A percentile compares a stretch with the other conserved stretches of the same genome.
These are phyloP conservation scores for Aureobasidium sp. DNA, from an alignment of 2,329 filamentous ascomycete species.

Conservation along the genomic window DNA sequence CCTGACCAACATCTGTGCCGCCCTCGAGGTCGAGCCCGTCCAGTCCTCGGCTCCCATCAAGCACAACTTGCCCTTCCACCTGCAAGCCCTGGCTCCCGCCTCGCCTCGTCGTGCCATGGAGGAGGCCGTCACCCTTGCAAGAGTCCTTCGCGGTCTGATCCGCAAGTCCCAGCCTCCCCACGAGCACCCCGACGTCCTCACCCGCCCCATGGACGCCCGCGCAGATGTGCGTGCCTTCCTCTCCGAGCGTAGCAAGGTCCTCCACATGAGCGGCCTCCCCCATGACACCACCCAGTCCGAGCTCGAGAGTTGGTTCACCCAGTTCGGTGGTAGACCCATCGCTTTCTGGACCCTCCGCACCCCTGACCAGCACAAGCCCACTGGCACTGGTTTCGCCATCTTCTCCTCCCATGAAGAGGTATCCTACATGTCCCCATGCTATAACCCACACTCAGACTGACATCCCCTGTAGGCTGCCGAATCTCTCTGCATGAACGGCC, in stretches of 20 bases:
- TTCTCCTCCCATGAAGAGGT: slow-evolving; percentile 99
- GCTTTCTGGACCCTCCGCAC: slow-evolving; percentile 98
- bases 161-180: slow-evolving; percentile 90
- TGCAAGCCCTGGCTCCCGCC: slow-evolving; percentile 90
- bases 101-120: slow-evolving; percentile 96
- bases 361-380: slow-evolving; percentile 99
- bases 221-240: slow-evolving; percentile 95
- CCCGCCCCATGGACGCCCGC: slow-evolving; percentile 90
- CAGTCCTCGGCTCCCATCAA: slow-evolving; percentile 98
- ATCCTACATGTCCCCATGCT: slow-evolving; percentile 34
- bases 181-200: slow-evolving; percentile 91
- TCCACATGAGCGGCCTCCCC: slow-evolving; percentile 94
- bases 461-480: slow-evolving; percentile 67
- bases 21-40: slow-evolving; percentile 94
- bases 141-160: slow-evolving; percentile 86
- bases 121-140: slow-evolving; percentile 87
- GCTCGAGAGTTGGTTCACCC: slow-evolving; percentile 98
- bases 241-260: slow-evolving; percentile 91
- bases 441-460: slow-evolving; percentile 13
- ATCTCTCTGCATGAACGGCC: slow-evolving; percentile 97
- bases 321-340: slow-evolving; percentile 94
- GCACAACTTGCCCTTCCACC: slow-evolving; percentile 94
- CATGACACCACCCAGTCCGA: slow-evolving; percentile 98
- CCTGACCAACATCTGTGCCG: slow-evolving; percentile 94
- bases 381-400: slow-evolving; percentile 93